These are phyloP conservation scores for Apiotrichum domesticum DNA, from an alignment of 1,284 basidiomycete genomes.

Conservation along the genomic window DNA sequence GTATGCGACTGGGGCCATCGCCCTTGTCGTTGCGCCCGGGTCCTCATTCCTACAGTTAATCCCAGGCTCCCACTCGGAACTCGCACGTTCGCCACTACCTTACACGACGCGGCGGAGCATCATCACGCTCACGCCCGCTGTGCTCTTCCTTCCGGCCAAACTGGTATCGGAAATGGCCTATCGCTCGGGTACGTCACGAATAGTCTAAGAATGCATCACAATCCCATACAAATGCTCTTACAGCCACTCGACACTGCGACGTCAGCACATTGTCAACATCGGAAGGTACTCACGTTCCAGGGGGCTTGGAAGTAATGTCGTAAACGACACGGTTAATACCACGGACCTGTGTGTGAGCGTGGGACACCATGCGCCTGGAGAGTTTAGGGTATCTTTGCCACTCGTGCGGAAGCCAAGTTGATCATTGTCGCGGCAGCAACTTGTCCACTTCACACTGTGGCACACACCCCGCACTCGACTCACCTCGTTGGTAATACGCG, in stretches of 20 bases:
- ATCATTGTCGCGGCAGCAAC: background rate
- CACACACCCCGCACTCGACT: conserved; percentile 23
- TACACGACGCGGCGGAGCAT: background rate
- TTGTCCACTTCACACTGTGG: background rate
- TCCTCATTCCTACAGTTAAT: no score
- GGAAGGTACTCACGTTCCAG: conserved; percentile 57
- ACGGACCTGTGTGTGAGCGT: conserved; percentile 25
- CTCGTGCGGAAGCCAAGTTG: no score
- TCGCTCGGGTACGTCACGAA: no score
- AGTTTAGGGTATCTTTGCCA: no score
- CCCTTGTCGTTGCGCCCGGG: no score
- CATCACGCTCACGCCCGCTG: background rate
- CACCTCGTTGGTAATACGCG: conserved; percentile 97
- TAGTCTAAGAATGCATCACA: conserved; percentile 1
- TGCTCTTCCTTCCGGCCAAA: background rate
- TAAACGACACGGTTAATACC: conserved; percentile 93
- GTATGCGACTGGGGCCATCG: no score
- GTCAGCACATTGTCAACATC: background rate
- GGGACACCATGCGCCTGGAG: background rate
- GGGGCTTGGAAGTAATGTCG: conserved; percentile 97
- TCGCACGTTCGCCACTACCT: no score
- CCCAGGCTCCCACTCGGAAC: no score
- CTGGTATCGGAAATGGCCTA: no score
- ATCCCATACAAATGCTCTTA: conserved; percentile 16
- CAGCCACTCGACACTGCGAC: conserved; percentile 41